Base-by-base conservation (phyloP, 139 green algal genomes). In the Microglena sp. region DNA sequence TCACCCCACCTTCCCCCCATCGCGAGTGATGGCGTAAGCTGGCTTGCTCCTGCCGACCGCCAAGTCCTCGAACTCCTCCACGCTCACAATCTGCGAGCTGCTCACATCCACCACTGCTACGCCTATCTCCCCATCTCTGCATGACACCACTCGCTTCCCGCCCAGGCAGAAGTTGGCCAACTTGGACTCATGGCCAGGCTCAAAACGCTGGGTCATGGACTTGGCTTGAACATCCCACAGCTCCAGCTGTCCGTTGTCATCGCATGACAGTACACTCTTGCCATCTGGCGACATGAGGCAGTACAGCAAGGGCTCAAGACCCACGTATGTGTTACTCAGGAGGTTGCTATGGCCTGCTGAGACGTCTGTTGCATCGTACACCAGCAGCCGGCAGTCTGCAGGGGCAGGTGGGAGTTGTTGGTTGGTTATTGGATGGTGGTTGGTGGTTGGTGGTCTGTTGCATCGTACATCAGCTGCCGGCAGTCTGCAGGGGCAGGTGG, bases 211-310 rank as follows among this genome's bases (percentile, higher is more conserved):
- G 21, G 67, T n/a, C 71, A 77, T 69, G 26, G 1, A 28, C n/a
- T 33, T 65, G 72, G 64, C 31, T 5, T 34, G 11, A 5, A 72
- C 44, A 58, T 40, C 63, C 72, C 72, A 79, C 28, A 70, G 66
- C 62, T 79, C 72, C 62, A 79, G 62, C 62, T 79, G 72, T 7
- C 72, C 72, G n/a, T 79, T 67, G 22, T 79, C 72, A 26, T 74
- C 72, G 45, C 66, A 69, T 2, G 55, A 69, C 56, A 79, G 62
- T 36, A 79, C 27, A 21, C 44, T 27, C 22, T 55, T 26, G 40
- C 26, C 35, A 44, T 74, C 56, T 4, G 45, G 62, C 2, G 60
- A 60, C 44, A 79, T 45, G 33, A 69, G 43, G 54, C 67, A 64
- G 62, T 66, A 67, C 21, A 56, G 45, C 29, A 79, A 40, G 5